Evolutionary conservation across 2,329 filamentous ascomycete species (phyloP), one percentile per base, ranked within the genome.

Genomic region (Plenodomus lindquistii): DNA sequence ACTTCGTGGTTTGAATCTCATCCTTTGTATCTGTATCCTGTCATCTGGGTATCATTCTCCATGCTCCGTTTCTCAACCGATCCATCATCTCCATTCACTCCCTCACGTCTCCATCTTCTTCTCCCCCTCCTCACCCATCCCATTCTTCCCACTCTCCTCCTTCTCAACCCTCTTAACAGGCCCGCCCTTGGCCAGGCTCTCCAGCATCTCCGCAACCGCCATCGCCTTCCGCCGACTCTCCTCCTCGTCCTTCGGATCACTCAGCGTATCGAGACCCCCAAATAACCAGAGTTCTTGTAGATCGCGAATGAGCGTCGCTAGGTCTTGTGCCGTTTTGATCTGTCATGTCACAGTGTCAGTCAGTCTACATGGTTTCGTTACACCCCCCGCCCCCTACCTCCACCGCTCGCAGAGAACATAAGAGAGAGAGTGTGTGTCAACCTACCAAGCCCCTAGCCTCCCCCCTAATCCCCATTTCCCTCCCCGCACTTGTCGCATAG

Each of bases 231-330:
- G 50, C 29, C 50, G 48, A 19, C 55, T 60, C 46, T 45, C 44
- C 20, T 54, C 60, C 49, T 64, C 60, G n/a, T 71, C 67, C 18
- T 54, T 54, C 6, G 57, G 52, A 24, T 69, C 59, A 22, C 59
- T 54, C 1, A 86, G 65, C 0, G 82, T 85, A 47, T 85, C 78
- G 37, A 87, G 74, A 48, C 82, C 81, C 2, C 85, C 85, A 59
- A 86, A 86, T 5, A 87, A 73, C 85, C 85, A 87, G 18, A 83
- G 75, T 63, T 87, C 85, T 63, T 87, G 86, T 71, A 88, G 75
- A 20, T 80, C 77, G 18, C 85, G 79, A 20, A 82, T 84, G 13
- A 87, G 67, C 11, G 79, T 77, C 48, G 85, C 76, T 10, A 86
- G 74, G 45, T 86, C 84, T 71, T 88, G 84, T 13, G 81, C 80